Conservation (phyloP, 2,329 filamentous ascomycete genomes). For the Rutstroemia sydowiana region DNA sequence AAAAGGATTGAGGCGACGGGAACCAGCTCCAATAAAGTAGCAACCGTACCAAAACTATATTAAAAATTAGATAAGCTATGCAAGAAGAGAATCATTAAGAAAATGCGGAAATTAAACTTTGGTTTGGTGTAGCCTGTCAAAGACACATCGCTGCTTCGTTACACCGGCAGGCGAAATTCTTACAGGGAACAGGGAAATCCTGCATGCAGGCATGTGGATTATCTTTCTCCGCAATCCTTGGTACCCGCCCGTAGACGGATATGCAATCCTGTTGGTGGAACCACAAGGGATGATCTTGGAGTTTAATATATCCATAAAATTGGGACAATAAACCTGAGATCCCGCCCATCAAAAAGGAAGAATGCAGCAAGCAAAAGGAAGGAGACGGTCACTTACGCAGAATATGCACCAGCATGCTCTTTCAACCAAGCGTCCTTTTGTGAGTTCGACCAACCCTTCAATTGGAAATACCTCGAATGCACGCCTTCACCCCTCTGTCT, state of each 20-base stretch:
- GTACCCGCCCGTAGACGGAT: neutral
- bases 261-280: neutral
- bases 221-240: neutral
- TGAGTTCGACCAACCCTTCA: constrained; percentile 70
- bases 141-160: neutral
- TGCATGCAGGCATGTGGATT: neutral
- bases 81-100: neutral
- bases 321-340: no score
- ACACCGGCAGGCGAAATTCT: neutral
- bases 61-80: constrained; percentile 3
- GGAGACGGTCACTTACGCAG: constrained; percentile 50
- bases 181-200: neutral
- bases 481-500: constrained; percentile 32
- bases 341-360: no score
- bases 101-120: neutral
- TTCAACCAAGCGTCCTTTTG: constrained; percentile 63
- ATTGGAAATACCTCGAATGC: constrained; percentile 71
- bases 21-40: constrained; percentile 76
- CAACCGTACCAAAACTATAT: constrained; percentile 65
- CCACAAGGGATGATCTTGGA: no score
- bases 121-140: constrained; percentile 7
- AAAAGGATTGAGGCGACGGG: constrained; percentile 79
- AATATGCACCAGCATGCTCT: constrained; percentile 67
- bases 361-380: no score
- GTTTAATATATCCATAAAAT: neutral